These are phyloP conservation scores for Annona squamosa DNA, from an alignment of 164 flowering plant species.

Conservation along the genomic window DNA sequence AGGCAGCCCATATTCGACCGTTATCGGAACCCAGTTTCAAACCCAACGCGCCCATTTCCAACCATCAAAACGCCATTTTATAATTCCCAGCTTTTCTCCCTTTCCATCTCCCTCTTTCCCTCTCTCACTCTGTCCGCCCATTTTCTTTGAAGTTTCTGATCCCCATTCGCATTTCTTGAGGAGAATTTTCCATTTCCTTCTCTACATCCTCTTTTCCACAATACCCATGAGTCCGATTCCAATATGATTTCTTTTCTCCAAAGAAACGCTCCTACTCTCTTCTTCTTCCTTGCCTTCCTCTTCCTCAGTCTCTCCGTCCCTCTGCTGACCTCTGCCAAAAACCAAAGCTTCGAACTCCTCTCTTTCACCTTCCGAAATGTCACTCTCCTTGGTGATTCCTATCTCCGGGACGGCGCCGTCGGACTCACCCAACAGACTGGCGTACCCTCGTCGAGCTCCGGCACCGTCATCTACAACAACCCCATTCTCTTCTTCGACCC, in stretches of 20 bases:
- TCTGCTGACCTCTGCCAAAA: slow-evolving; percentile 10
- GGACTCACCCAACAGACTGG: slow-evolving; percentile 66
- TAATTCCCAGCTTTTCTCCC: neutral
- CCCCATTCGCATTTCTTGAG: too few species aligned
- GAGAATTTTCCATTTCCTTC: too few species aligned
- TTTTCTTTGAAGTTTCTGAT: neutral
- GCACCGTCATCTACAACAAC: slow-evolving; percentile 47
- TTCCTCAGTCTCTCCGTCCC: neutral
- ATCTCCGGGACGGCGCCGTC: slow-evolving; percentile 64
- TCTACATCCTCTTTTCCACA: too few species aligned
- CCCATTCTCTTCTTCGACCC: slow-evolving; percentile 59
- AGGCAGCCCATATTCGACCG: neutral
- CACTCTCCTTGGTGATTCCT: slow-evolving; percentile 85
- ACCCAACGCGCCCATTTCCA: slow-evolving; percentile 29
- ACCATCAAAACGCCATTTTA: slow-evolving; percentile 45
- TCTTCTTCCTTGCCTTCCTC: slow-evolving; percentile 4
- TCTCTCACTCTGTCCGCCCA: neutral
- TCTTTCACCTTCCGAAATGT: slow-evolving; percentile 59
- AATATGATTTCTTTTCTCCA: neutral
- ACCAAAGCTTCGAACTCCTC: slow-evolving; percentile 39
- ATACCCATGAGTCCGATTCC: neutral
- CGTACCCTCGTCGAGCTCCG: slow-evolving; percentile 80
- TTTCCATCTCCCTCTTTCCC: neutral
- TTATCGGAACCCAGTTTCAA: slow-evolving; percentile 9
- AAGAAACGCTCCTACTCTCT: neutral